Conservation (phyloP, 176 grass and related monocot species). For the Ensete glaucum region DNA sequence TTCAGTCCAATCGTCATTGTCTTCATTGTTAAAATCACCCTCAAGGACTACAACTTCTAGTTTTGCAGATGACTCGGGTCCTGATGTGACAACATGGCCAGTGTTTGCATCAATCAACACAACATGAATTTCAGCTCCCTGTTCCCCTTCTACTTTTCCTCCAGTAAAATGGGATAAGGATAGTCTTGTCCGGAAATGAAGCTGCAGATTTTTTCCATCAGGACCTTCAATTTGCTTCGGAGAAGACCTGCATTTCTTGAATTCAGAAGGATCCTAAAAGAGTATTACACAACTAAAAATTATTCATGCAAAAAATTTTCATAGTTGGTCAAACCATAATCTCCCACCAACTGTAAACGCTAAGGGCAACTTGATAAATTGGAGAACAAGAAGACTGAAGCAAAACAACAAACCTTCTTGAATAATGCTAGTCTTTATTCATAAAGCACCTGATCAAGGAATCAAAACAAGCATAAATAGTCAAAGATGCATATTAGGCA, state of each 20-base stretch:
- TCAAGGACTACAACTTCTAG: conserved; percentile 11
- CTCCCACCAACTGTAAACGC: no score
- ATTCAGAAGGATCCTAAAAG: no score
- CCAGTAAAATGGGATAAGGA: not conserved
- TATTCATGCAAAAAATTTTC: no score
- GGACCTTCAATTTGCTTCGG: conserved; percentile 9
- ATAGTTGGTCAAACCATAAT: no score
- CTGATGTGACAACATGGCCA: not conserved
- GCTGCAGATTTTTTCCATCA: conserved; percentile 13
- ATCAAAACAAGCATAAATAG: no score
- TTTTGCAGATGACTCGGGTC: conserved; percentile 9
- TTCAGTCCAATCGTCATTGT: conserved; percentile 8
- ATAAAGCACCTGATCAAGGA: no score
- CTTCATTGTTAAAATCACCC: conserved; percentile 13
- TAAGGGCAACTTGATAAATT: no score
- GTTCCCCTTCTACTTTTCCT: conserved; percentile 13
- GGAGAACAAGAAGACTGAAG: no score
- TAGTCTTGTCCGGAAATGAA: conserved; percentile 7
- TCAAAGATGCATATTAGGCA: no score
- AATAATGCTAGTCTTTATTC: no score
- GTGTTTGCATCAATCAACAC: conserved; percentile 13
- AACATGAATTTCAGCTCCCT: conserved; percentile 2
- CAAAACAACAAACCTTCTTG: no score
- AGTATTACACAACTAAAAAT: no score
- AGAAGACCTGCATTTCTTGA: conserved; percentile 3